These are phyloP conservation scores for Colletotrichum tanaceti DNA, from an alignment of 2,329 filamentous ascomycete species.

Conservation along the genomic window DNA sequence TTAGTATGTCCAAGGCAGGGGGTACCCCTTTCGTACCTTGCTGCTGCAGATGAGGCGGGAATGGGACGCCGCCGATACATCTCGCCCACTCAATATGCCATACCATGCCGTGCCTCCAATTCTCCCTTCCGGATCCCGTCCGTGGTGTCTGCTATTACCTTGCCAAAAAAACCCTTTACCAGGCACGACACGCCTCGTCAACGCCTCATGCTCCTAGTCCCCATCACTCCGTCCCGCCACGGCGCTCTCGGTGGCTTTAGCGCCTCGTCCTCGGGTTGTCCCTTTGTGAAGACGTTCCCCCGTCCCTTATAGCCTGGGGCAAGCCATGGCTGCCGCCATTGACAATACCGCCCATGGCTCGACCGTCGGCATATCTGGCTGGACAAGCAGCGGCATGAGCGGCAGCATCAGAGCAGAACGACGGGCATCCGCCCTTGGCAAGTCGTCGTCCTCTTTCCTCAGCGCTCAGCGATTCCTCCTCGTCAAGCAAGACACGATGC, in stretches of 20 bases:
- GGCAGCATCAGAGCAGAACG: constrained; percentile 1
- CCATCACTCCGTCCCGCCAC: constrained; percentile 22
- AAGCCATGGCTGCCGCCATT: constrained; percentile 22
- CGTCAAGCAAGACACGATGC: constrained; percentile 24
- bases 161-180: constrained; percentile 28
- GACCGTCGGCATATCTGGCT: constrained; percentile 27
- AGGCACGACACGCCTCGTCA: constrained; percentile 35
- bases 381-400: not conserved
- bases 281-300: constrained; percentile 29
- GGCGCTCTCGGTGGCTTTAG: constrained; percentile 23
- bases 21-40: constrained; percentile 18
- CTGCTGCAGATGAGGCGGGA: not conserved
- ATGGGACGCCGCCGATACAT: constrained; percentile 14
- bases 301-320: not conserved
- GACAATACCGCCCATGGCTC: constrained; percentile 15
- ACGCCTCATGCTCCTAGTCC: constrained; percentile 31
- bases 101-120: constrained; percentile 20
- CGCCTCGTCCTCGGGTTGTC: constrained; percentile 15
- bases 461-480: constrained; percentile 23
- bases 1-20: not conserved
- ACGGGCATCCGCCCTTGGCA: constrained; percentile 6
- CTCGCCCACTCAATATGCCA: constrained; percentile 13
- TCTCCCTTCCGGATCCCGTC: constrained; percentile 33
- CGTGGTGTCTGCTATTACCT: constrained; percentile 32
- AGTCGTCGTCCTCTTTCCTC: not conserved